Conservation (phyloP, 441 rosid genomes). For the Rhodomyrtus psidioides region DNA sequence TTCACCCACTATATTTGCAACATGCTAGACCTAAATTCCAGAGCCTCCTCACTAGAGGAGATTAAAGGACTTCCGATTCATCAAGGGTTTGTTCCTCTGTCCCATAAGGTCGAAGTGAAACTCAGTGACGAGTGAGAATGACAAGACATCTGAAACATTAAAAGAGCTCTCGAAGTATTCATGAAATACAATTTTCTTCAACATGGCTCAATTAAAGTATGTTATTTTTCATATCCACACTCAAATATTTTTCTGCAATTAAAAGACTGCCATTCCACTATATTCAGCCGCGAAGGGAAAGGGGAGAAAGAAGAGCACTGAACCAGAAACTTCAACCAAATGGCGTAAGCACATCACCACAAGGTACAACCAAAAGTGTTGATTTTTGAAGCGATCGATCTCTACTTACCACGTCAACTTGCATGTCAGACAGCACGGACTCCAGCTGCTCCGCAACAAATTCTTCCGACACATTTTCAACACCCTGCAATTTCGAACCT, state of each 20-base stretch:
- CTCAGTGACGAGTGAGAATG: background rate
- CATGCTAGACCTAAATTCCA: background rate
- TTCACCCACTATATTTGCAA: background rate
- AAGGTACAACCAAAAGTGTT: background rate
- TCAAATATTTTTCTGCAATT: background rate
- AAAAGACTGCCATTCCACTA: background rate
- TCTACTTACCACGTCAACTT: constrained; percentile 54
- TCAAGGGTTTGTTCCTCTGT: background rate
- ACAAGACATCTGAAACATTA: background rate
- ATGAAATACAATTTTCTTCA: background rate
- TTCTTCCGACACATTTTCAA: constrained; percentile 33
- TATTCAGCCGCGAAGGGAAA: background rate
- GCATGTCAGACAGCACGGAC: constrained; percentile 73
- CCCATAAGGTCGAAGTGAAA: background rate
- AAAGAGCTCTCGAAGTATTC: background rate
- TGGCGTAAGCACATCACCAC: accelerated
- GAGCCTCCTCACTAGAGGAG: background rate
- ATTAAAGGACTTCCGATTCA: background rate
- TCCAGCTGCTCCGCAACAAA: constrained; percentile 52
- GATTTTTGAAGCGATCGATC: background rate
- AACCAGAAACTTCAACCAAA: background rate
- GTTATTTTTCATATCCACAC: background rate
- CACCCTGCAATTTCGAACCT: constrained; percentile 26
- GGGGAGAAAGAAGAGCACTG: background rate
- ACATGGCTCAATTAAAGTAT: background rate